Evolutionary conservation across 768 basidiomycete species (phyloP).

Genomic region (Russula virescens): DNA sequence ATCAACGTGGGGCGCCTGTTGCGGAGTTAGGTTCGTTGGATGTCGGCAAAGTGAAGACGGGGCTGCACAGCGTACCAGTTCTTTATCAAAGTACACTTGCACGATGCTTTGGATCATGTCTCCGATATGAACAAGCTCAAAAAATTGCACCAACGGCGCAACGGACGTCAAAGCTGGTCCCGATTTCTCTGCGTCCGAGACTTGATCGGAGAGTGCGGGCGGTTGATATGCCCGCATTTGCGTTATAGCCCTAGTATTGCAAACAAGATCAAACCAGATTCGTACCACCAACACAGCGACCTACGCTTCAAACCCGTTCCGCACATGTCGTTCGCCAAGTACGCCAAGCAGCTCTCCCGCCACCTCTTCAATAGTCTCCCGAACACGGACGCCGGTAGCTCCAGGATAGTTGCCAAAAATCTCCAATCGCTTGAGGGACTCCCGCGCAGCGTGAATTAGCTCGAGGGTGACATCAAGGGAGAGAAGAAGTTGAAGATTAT

Average conservation of each 20-base stretch:
- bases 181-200: constrained; percentile 60
- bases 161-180: constrained; percentile 38
- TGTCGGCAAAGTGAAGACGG: not conserved
- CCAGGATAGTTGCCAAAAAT: constrained; percentile 87
- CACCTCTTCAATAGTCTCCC: constrained; percentile 90
- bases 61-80: constrained; percentile 52
- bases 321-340: constrained; percentile 72
- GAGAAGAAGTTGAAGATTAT: constrained; percentile 78
- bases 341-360: constrained; percentile 81
- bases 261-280: not conserved
- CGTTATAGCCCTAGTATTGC: constrained; percentile 61
- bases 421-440: constrained; percentile 86
- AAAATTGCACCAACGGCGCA: constrained; percentile 92
- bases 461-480: constrained; percentile 89
- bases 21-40: not conserved
- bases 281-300: not conserved
- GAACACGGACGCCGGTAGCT: constrained; percentile 77
- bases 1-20: constrained; percentile 81
- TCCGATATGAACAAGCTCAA: constrained; percentile 93
- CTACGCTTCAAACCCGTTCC: constrained; percentile 63
- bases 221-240: constrained; percentile 91
- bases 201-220: constrained; percentile 46
- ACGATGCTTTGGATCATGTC: constrained; percentile 98
- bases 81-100: constrained; percentile 97
- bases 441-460: constrained; percentile 89